Base-by-base conservation (phyloP, 129 eudicot species). In the Calendula officinalis region DNA sequence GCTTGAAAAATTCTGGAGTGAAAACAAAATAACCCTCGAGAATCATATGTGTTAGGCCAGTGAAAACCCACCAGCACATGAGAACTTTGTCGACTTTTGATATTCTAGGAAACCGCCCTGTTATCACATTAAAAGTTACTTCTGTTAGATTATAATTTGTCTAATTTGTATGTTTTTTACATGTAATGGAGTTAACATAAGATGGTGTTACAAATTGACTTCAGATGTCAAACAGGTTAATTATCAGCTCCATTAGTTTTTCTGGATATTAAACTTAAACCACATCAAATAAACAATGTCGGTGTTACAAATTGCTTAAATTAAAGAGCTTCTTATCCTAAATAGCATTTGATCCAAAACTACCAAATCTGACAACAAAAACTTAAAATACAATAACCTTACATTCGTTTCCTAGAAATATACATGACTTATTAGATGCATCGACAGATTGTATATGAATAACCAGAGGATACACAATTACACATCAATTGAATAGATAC, bases 11-110 rank as follows among this genome's bases (percentile, higher is more conserved):
- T 3, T 83, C 80, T 5, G 98, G 98, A 17, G 96, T 69, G 75
- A 88, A 91, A 27, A 77, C 96, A 68, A 84, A 91, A 59, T 91
- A 91, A 14, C 98, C 96, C 83, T 91, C 96, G 1, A 91, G 86
- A 64, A 91, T 57, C 71, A 91, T 87, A 78, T 88, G 98, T 4
- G 89, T 83, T 30, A 91, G 78, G 64, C 95, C 96, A 17, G 95
- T 91, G 80, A 88, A 76, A 46, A 83, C 85, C 96, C 96, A 91
- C 95, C 98, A 91, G 83, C 98, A 88, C 90, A 91, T 88, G 42
- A 91, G 84, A 56, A 72, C 2, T 79, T 88, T 82, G 64, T 91
- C 98, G 2, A 68, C 44, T 72, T 83, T 83, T 4, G 89, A 62
- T 68, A 76, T 47, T 76, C 72, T 91, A 16, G 79, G 80, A 44